phyloP scores from a whole-genome alignment of 345 rosid genomes.

The Citrus hindsii region DNA sequence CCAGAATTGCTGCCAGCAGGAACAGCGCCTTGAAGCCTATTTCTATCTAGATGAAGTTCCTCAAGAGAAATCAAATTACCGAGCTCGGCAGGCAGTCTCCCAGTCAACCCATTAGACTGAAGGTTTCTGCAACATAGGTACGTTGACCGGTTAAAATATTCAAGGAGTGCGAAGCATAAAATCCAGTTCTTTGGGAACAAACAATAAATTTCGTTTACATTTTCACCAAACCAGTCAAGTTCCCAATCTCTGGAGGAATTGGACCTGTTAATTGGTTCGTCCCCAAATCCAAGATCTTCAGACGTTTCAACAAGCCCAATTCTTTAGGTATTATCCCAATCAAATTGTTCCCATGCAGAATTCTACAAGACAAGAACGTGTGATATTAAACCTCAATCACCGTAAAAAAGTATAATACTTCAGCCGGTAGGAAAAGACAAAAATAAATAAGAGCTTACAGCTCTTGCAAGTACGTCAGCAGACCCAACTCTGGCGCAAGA shows the following conservation, averaged over 20 bases:
- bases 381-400: slow-evolving; percentile 11
- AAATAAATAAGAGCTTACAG: slow-evolving; percentile 42
- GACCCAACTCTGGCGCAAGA: slow-evolving; percentile 79
- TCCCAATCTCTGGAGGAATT: slow-evolving; percentile 81
- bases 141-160: slow-evolving; percentile 3
- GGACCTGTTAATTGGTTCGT: slow-evolving; percentile 74
- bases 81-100: slow-evolving; percentile 71
- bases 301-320: slow-evolving; percentile 68
- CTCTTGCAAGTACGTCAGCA: slow-evolving; percentile 63
- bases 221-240: slow-evolving; percentile 44
- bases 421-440: background rate
- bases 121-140: slow-evolving; percentile 62
- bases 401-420: background rate
- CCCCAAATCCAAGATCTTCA: slow-evolving; percentile 87
- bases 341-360: slow-evolving; percentile 65
- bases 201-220: slow-evolving; percentile 41
- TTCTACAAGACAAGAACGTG: slow-evolving; percentile 44
- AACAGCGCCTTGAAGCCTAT: slow-evolving; percentile 84
- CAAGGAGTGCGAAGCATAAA: background rate
- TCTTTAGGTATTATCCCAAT: slow-evolving; percentile 86
- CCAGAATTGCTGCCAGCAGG: slow-evolving; percentile 43
- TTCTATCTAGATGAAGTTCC: slow-evolving; percentile 83
- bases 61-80: slow-evolving; percentile 68
- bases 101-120: slow-evolving; percentile 88
- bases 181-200: slow-evolving; percentile 5